phyloP scores from a whole-genome alignment of 148 eudicot genomes.

The Cornus controversa region DNA sequence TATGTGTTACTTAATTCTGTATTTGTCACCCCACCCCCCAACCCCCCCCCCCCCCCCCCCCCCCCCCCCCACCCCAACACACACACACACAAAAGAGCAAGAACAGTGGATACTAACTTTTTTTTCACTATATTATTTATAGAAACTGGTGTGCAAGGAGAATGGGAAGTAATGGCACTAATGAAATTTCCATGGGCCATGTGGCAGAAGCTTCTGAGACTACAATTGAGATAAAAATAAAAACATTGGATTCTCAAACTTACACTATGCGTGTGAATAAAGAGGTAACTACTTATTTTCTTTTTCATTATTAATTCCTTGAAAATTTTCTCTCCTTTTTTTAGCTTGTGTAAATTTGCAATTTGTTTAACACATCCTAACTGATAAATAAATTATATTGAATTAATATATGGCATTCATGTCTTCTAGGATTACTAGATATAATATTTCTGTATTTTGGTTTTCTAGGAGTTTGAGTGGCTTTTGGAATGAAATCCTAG shows the following conservation, averaged over 20 bases:
- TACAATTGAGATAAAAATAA: slow-evolving; percentile 46
- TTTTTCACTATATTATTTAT: background rate
- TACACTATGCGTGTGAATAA: slow-evolving; percentile 49
- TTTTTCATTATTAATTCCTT: background rate
- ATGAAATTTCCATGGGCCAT: slow-evolving; percentile 18
- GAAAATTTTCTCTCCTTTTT: background rate
- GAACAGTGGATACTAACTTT: background rate
- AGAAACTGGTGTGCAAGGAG: background rate
- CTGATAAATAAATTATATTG: background rate
- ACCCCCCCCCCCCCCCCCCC: too few species aligned
- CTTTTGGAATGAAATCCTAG: background rate
- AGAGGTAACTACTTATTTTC: slow-evolving; percentile 30
- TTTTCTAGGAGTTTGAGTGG: background rate
- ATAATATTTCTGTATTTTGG: background rate
- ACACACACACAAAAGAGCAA: background rate
- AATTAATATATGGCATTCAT: background rate
- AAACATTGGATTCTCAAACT: slow-evolving; percentile 57
- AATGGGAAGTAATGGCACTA: slow-evolving; percentile 25
- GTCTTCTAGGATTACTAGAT: background rate
- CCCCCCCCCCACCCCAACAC: too few species aligned
- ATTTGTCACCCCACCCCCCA: background rate
- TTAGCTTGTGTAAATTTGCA: background rate
- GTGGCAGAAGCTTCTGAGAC: slow-evolving; percentile 31
- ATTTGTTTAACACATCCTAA: too few species aligned
- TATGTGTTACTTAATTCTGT: background rate